These are phyloP conservation scores for Leccinum variabile DNA, from an alignment of 1,284 basidiomycete genomes.

Conservation along the genomic window DNA sequence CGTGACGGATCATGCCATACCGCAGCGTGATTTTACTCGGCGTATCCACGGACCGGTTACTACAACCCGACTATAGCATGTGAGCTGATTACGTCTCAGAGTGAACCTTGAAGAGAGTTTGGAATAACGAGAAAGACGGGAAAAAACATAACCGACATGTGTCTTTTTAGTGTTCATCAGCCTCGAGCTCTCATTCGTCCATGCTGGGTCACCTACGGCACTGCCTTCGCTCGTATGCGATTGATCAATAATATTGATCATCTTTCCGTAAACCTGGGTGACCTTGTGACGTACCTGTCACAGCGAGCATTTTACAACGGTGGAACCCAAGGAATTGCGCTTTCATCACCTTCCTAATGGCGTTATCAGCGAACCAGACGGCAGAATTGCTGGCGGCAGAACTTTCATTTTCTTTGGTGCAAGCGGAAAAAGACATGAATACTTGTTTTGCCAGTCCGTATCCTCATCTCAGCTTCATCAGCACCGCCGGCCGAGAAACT, in stretches of 20 bases:
- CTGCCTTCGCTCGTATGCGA: slow-evolving; percentile 19
- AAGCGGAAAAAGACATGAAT: neutral
- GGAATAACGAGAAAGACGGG: neutral
- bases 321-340: slow-evolving; percentile 14
- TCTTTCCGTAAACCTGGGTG: slow-evolving; percentile 11
- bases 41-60: slow-evolving; percentile 12
- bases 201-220: slow-evolving; percentile 9
- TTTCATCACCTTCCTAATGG: slow-evolving; percentile 24
- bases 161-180: slow-evolving; percentile 3
- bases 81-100: slow-evolving; percentile 7
- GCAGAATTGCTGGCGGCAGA: slow-evolving; percentile 11
- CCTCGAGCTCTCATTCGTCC: neutral
- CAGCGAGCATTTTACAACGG: slow-evolving; percentile 13
- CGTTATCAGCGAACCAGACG: slow-evolving; percentile 20
- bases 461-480: neutral
- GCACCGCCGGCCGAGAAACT: neutral
- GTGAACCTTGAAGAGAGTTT: slow-evolving; percentile 11
- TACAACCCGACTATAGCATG: slow-evolving; percentile 9
- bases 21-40: slow-evolving; percentile 5
- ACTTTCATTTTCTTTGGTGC: slow-evolving; percentile 2
- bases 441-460: neutral
- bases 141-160: slow-evolving; percentile 11
- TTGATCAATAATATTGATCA: slow-evolving; percentile 12
- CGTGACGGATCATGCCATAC: slow-evolving; percentile 19
- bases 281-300: slow-evolving; percentile 22